phyloP scores from a whole-genome alignment of 1,139 yeast species.

The Geotrichum carabidarum region DNA sequence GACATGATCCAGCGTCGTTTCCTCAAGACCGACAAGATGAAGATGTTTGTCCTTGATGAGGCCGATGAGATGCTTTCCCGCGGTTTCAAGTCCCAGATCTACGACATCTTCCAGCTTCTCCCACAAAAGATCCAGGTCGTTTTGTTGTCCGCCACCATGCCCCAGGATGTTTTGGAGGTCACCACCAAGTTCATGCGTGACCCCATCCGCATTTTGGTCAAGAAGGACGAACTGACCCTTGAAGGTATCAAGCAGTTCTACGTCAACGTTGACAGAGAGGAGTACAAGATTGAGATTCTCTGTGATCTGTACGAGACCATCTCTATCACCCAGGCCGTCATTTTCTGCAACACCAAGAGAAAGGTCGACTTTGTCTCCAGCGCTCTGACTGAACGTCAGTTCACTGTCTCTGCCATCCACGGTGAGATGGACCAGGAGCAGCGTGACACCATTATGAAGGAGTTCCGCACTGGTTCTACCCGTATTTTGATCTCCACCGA shows the following conservation, averaged over 20 bases:
- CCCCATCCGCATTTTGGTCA: constrained; percentile 85
- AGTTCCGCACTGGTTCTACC: constrained; percentile 49
- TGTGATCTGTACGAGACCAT: constrained; percentile 92
- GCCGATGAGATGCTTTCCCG: constrained; percentile 89
- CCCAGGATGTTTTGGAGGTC: constrained; percentile 78
- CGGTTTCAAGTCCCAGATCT: constrained; percentile 89
- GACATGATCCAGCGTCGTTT: constrained; percentile 80
- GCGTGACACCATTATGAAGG: constrained; percentile 83
- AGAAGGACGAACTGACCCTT: constrained; percentile 79
- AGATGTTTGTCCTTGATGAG: constrained; percentile 84
- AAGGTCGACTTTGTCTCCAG: constrained; percentile 88
- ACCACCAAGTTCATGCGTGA: constrained; percentile 84
- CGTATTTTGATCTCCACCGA: constrained; percentile 91
- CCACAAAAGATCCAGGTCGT: constrained; percentile 87
- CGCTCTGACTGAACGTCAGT: constrained; percentile 73
- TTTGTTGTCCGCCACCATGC: constrained; percentile 89
- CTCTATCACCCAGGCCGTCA: constrained; percentile 92
- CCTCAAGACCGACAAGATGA: constrained; percentile 62
- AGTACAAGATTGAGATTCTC: constrained; percentile 91
- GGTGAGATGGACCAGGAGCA: constrained; percentile 97
- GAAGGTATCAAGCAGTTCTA: constrained; percentile 88
- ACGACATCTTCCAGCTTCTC: constrained; percentile 74
- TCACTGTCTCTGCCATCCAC: constrained; percentile 90
- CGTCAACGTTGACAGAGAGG: constrained; percentile 83
- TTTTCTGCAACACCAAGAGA: constrained; percentile 86